These are phyloP conservation scores for Scheffersomyces titani DNA, from an alignment of 1,139 yeast genomes.

Conservation along the genomic window DNA sequence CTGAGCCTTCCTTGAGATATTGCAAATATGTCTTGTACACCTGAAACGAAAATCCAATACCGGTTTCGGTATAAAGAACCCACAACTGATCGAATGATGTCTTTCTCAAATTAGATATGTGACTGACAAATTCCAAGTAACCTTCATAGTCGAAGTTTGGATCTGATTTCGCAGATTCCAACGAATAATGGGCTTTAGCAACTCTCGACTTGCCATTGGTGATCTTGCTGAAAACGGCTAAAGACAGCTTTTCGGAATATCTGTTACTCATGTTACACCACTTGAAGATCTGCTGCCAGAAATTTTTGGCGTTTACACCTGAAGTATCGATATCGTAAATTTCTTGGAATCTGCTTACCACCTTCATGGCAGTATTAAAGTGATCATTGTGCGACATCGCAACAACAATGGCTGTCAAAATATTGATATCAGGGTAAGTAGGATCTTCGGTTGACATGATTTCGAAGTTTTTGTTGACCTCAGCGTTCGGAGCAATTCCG, in stretches of 20 bases:
- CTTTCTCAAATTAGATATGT: slow-evolving; percentile 26
- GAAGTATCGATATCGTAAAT: slow-evolving; percentile 27
- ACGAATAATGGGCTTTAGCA: slow-evolving; percentile 8
- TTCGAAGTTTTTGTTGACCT: slow-evolving; percentile 8
- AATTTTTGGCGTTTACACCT: slow-evolving; percentile 18
- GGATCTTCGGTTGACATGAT: slow-evolving; percentile 13
- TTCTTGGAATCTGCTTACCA: slow-evolving; percentile 38
- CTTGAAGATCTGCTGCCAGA: slow-evolving; percentile 40
- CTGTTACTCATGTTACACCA: slow-evolving; percentile 38
- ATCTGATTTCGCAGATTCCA: slow-evolving; percentile 32
- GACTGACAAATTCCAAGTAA: slow-evolving; percentile 29
- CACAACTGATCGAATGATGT: slow-evolving; percentile 34
- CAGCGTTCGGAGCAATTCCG: slow-evolving; percentile 33
- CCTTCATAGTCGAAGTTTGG: slow-evolving; percentile 44
- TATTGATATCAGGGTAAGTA: slow-evolving; percentile 27
- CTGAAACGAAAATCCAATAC: slow-evolving; percentile 25
- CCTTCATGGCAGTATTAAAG: slow-evolving; percentile 35
- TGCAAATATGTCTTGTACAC: slow-evolving; percentile 27
- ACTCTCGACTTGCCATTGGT: neutral
- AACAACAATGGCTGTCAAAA: slow-evolving; percentile 31
- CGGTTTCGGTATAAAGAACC: slow-evolving; percentile 28
- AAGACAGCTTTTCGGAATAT: neutral
- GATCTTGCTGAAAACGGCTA: neutral
- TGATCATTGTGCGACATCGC: slow-evolving; percentile 32
- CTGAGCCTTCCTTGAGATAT: slow-evolving; percentile 20